Evolutionary conservation across 2,329 filamentous ascomycete species (phyloP), one percentile per base, ranked within the genome.

Genomic region (Epichloe baconii): DNA sequence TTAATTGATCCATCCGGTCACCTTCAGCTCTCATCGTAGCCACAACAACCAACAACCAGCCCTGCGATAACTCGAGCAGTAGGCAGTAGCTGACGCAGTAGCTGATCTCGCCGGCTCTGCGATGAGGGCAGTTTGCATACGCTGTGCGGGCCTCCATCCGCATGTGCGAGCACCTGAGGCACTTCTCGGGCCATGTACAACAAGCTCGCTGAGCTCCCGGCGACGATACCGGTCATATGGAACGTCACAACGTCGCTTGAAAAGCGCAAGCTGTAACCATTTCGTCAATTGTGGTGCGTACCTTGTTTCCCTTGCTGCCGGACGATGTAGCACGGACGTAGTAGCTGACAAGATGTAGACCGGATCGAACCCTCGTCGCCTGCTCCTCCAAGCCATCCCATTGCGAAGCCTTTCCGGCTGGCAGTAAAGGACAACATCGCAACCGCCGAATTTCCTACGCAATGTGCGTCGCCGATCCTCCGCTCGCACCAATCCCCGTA

Each of bases 351-450:
- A 11, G 23, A 21, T 3, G 26, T 44, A 54, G 52, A 52, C 42
- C 38, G 49, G 44, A 19, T 50, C 37, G 47, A 44, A 3, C 38
- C 54, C 34, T 3, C 38, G 4, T 46, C 52, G 5, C 36, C 56
- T 12, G 36, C 56, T 14, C 55, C 57, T 41, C 52, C 56, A 3
- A 53, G 54, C 7, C 56, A 52, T 11, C 53, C 59, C 23, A 55
- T 59, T 49, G 56, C 58, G 37, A 59, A 55, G 8, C 55, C 61
- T 5, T 73, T 77, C 54, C 66, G 64, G 35, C 69, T 86, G 48
- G 81, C 82, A 4, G 72, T 89, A 49, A 90, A 90, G 63, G 86
- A 90, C 68, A 90, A 89, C 62, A 88, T 90, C 56, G 78, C 82
- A 49, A 85, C 83, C 0, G 64, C 63, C 19, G 69, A 75, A 36